Percentiles rank a stretch among this genome's conserved stretches.
Evolutionary conservation across 257 asterid genomes (phyloP).

Genomic region (Ajuga chamaepitys): DNA sequence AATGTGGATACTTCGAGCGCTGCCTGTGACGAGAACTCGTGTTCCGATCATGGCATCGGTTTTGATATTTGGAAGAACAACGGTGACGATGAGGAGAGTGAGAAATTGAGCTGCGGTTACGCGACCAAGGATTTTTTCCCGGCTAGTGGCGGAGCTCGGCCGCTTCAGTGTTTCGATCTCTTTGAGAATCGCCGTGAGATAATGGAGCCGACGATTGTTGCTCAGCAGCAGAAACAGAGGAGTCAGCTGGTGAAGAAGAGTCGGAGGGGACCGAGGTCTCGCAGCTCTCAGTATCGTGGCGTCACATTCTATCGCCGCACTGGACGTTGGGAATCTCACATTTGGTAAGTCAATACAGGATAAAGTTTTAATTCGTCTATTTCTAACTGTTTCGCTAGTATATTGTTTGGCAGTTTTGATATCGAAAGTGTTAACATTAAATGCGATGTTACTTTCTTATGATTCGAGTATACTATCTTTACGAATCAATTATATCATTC

Average conservation of each 20-base stretch:
- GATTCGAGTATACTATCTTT: neutral
- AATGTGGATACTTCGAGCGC: conserved; percentile 65
- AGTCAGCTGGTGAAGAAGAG: conserved; percentile 67
- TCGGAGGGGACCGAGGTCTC: conserved; percentile 95
- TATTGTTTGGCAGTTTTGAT: neutral
- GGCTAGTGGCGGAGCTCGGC: conserved; percentile 19
- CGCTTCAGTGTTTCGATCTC: conserved; percentile 40
- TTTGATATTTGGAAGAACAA: conserved; percentile 56
- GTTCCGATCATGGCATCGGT: conserved; percentile 36
- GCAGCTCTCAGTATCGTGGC: conserved; percentile 97
- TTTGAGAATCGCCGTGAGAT: conserved; percentile 32
- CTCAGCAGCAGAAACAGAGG: conserved; percentile 41
- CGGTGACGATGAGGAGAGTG: conserved; percentile 36
- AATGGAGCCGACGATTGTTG: conserved; percentile 30
- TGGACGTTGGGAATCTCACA: conserved; percentile 99
- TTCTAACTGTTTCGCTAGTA: neutral
- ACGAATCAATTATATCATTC: neutral
- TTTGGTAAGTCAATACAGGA: conserved; percentile 43
- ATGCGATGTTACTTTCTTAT: neutral
- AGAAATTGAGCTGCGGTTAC: conserved; percentile 35
- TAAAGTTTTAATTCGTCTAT: neutral
- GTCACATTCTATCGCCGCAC: conserved; percentile 97
- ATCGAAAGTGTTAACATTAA: neutral
- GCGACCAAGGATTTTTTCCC: conserved; percentile 66
- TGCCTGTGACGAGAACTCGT: conserved; percentile 70